These are phyloP conservation scores for Fusarium camptoceras DNA, from an alignment of 2,329 filamentous ascomycete genomes.

Conservation along the genomic window DNA sequence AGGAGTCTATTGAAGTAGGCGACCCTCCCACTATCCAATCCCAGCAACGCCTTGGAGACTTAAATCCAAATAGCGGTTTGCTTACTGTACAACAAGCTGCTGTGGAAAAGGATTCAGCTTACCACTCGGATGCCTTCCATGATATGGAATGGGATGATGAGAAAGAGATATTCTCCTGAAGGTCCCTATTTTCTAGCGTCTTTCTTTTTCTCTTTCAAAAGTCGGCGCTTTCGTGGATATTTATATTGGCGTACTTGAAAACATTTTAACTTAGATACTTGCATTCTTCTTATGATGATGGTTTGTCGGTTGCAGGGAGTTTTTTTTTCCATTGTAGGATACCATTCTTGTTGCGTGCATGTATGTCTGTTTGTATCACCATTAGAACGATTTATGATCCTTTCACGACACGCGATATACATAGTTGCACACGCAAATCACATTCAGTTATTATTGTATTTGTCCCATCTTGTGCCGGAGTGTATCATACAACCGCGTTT, in stretches of 20 bases:
- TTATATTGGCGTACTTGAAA: background rate
- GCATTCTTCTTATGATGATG: background rate
- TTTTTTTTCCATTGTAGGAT: background rate
- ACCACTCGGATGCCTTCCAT: conserved; percentile 5
- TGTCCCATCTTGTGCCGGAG: background rate
- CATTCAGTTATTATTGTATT: background rate
- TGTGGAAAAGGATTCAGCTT: conserved; percentile 28
- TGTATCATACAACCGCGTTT: background rate
- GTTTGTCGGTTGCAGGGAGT: background rate
- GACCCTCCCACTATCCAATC: conserved; percentile 7
- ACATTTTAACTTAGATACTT: background rate
- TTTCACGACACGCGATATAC: background rate
- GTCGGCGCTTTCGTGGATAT: background rate
- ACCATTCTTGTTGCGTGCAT: background rate
- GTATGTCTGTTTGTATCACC: background rate
- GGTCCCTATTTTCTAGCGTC: background rate
- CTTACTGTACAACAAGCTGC: background rate
- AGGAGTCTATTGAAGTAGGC: background rate
- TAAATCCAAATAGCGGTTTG: conserved; percentile 4
- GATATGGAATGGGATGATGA: conserved; percentile 1
- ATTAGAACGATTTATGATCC: background rate
- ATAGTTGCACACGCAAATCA: background rate
- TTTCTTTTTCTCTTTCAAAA: background rate
- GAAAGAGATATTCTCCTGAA: conserved; percentile 16
- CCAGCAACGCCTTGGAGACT: background rate